Evolutionary conservation across 164 flowering plant species (phyloP), one percentile per base, ranked within the genome.

Genomic region (Protea cynaroides): DNA sequence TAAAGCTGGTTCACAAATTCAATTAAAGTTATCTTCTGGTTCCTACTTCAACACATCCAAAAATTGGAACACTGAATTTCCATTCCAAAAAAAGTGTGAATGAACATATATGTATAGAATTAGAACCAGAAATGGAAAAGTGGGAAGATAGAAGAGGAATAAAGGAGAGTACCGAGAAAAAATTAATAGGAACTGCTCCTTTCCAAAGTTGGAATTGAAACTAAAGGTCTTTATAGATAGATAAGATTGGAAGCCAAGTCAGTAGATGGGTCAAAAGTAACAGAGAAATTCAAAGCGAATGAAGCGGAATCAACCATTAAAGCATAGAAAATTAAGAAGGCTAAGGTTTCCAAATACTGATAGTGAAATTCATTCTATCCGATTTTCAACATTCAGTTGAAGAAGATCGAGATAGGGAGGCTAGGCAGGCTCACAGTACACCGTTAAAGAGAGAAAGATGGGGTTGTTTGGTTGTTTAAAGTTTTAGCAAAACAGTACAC

Each of bases 401-500:
- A 8, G 54, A 19, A 58, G 29, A 36, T 56, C 37, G 25, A 19
- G 59, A 9, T 38, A 24, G 54, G n/a, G n/a, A n/a, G n/a, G n/a
- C n/a, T n/a, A n/a, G n/a, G n/a, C n/a, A n/a, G n/a, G n/a, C n/a
- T 25, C 52, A 61, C 43, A 56, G 11, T 15, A n/a, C 22, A 13
- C 43, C 24, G n/a, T n/a, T n/a, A n/a, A n/a, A 44, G 65, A 15
- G 63, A 21, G 67, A 53, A 61, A 22, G 38, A 24, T 24, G 19
- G 37, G 21, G 34, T n/a, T n/a, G n/a, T n/a, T n/a, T n/a, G n/a
- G n/a, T n/a, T n/a, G n/a, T n/a, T n/a, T n/a, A n/a, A n/a, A n/a
- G n/a, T n/a, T n/a, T n/a, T n/a, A n/a, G n/a, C n/a, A n/a, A 65
- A 38, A 24, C 51, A 50, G 52, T 54, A 52, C 46, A 25, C 65